Evolutionary conservation across 768 basidiomycete genomes (phyloP).

Genomic region (Hirschioporus abietinus): DNA sequence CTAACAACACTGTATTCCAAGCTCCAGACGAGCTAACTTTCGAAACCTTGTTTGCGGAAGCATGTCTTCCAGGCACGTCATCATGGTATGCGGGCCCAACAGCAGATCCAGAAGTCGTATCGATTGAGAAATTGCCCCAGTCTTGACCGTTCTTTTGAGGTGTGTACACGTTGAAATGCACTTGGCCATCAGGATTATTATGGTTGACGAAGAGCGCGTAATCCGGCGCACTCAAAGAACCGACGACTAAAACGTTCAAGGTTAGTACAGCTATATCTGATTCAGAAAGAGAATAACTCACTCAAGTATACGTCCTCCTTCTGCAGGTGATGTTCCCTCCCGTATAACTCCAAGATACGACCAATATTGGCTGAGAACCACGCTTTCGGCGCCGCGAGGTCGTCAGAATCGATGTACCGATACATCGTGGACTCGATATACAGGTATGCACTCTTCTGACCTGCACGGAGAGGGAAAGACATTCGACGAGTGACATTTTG

Average conservation of each 20-base stretch:
- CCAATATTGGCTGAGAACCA: constrained; percentile 75
- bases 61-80: constrained; percentile 21
- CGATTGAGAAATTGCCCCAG: constrained; percentile 72
- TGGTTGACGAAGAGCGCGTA: constrained; percentile 77
- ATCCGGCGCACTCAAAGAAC: constrained; percentile 62
- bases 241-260: constrained; percentile 43
- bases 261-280: not conserved
- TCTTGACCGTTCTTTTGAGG: constrained; percentile 44
- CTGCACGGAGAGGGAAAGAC: constrained; percentile 53
- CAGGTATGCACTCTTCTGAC: constrained; percentile 62
- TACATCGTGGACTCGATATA: constrained; percentile 68
- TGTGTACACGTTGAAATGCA: constrained; percentile 67
- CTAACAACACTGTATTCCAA: constrained; percentile 59
- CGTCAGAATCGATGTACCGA: constrained; percentile 47
- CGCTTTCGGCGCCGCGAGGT: constrained; percentile 54
- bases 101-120: constrained; percentile 35
- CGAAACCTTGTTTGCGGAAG: constrained; percentile 50
- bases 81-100: constrained; percentile 47
- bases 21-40: constrained; percentile 24
- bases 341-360: constrained; percentile 54
- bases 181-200: constrained; percentile 56
- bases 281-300: constrained; percentile 17
- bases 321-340: constrained; percentile 26
- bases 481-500: constrained; percentile 46
- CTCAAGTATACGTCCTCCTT: constrained; percentile 32